Evolutionary conservation across 805 yeast species (phyloP), one percentile per base, ranked within the genome.

Genomic region (Maudiozyma serrabonitensis): DNA sequence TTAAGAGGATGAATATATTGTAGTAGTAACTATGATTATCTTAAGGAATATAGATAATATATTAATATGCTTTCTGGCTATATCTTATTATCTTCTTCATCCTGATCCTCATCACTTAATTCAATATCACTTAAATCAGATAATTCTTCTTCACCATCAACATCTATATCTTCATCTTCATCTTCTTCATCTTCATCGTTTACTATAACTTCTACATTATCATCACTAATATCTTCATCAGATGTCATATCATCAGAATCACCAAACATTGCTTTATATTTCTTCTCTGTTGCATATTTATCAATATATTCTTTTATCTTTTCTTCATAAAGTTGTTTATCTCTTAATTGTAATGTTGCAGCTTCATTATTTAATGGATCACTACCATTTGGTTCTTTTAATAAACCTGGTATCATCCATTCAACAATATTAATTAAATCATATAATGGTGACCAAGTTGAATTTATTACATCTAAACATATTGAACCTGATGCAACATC

Each of bases 391-490:
- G 98, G 97, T 61, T 91, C 93, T 49, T 90, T 78, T 53, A 91
- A 72, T 50, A 91, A 70, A 59, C 95, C 98, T 6, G 99, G 99
- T 52, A 91, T 70, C 70, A 91, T 93, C 63, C 87, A 83, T 61
- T 91, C 98, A 64, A 93, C 87, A 25, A 91, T 86, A 64, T 93
- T 93, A 55, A 82, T 73, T 55, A 93, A 76, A 49, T 93, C 97
- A 72, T 89, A 91, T 88, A 91, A 86, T 1, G 99, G 98, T 41
- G 95, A 86, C 99, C 99, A 91, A 0, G 98, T 88, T 63, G 91
- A 96, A 65, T 91, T 91, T 54, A 91, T 90, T 16, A 93, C 98
- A 65, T 91, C 98, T 46, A 91, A 78, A 68, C 99, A 91, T 6
- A 91, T 96, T 0, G 95, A 81, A 0, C 99, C 99, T 15, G 80